phyloP scores from a whole-genome alignment of 495 filamentous ascomycete genomes.

The Penicillium soppii region DNA sequence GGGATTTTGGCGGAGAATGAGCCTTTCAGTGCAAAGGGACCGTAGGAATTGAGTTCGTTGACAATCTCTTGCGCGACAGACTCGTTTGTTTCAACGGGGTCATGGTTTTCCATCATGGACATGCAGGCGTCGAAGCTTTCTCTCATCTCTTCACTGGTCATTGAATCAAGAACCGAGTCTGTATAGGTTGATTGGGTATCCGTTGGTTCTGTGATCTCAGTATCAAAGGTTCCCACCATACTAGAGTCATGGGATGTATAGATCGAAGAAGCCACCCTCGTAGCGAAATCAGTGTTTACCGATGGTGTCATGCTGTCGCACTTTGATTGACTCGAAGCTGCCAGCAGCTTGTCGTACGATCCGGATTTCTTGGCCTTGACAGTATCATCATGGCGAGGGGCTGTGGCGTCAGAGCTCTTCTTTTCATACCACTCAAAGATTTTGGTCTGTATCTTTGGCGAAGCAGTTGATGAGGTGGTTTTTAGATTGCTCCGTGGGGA shows the following conservation, averaged over 20 bases:
- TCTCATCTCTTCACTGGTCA: slow-evolving; percentile 25
- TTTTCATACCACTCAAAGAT: background rate
- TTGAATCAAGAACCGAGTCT: slow-evolving; percentile 29
- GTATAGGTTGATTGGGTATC: slow-evolving; percentile 32
- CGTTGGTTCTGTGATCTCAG: slow-evolving; percentile 29
- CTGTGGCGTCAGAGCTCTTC: background rate
- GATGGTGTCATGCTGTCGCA: background rate
- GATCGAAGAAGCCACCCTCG: slow-evolving; percentile 16
- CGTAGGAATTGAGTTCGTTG: slow-evolving; percentile 24
- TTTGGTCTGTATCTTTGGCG: too few relatives aligned
- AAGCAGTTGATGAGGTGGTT: too few relatives aligned
- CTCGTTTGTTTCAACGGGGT: slow-evolving; percentile 1
- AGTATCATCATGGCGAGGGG: slow-evolving; percentile 1
- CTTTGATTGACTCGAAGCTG: slow-evolving; percentile 1
- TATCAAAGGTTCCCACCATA: slow-evolving; percentile 32
- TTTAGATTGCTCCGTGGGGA: background rate
- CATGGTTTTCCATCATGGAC: slow-evolving; percentile 2
- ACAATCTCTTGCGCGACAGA: slow-evolving; percentile 26
- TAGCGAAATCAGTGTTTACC: slow-evolving; percentile 27
- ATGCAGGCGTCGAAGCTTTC: slow-evolving; percentile 9
- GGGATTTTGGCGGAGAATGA: slow-evolving; percentile 29
- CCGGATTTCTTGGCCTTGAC: slow-evolving; percentile 6
- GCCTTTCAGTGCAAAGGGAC: slow-evolving; percentile 35
- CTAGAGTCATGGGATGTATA: slow-evolving; percentile 12
- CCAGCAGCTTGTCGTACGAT: background rate